phyloP scores from a whole-genome alignment of 371 early-diverging fungal genomes.

The Circinella minor region DNA sequence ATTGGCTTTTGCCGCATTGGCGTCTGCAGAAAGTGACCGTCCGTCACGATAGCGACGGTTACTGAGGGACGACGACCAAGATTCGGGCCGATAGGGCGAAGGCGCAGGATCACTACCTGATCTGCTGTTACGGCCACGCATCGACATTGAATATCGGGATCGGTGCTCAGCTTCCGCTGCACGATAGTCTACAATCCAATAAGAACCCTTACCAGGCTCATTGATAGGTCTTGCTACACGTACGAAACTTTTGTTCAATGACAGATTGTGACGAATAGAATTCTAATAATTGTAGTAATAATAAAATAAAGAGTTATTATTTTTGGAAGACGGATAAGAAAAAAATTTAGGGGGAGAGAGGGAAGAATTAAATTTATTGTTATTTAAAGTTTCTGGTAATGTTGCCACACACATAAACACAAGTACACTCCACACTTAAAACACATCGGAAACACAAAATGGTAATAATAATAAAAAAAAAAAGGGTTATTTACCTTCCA shows the following conservation, averaged over 20 bases:
- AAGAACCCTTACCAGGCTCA: constrained; percentile 97
- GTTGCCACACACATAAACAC: neutral
- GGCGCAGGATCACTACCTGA: constrained; percentile 39
- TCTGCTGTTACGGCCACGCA: constrained; percentile 31
- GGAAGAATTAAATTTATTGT: no score
- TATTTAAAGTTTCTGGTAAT: no score
- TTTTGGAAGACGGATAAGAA: constrained; percentile 44
- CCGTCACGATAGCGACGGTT: constrained; percentile 23
- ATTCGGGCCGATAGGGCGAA: constrained; percentile 34
- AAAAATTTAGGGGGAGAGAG: no score
- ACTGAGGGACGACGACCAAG: constrained; percentile 21
- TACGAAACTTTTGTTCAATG: constrained; percentile 93
- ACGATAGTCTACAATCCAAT: constrained; percentile 83
- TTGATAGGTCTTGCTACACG: constrained; percentile 88
- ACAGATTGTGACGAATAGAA: constrained; percentile 98
- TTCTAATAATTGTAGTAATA: constrained; percentile 84
- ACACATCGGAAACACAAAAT: neutral
- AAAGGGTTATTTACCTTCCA: constrained; percentile 67
- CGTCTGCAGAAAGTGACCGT: constrained; percentile 29
- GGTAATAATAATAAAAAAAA: neutral
- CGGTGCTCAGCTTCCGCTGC: constrained; percentile 38
- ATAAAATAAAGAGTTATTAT: constrained; percentile 57
- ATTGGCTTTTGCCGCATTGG: constrained; percentile 15
- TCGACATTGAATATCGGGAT: constrained; percentile 22
- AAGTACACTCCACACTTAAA: no score